Conservation (phyloP, 441 rosid genomes). For the Aquilaria agallochum region DNA sequence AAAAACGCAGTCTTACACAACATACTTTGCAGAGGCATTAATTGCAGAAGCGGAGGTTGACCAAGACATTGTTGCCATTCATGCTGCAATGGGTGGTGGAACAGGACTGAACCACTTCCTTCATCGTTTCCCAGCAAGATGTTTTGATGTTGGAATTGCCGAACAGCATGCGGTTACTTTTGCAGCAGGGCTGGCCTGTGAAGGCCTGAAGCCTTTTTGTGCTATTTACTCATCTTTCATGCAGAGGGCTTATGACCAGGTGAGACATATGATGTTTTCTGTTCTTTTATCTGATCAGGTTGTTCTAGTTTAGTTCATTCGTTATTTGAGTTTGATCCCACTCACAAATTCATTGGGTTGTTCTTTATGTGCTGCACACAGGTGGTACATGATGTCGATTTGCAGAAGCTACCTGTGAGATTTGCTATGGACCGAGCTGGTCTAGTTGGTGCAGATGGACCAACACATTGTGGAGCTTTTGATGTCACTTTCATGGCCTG, state of each 20-base stretch:
- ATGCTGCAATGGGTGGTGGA: constrained; percentile 99
- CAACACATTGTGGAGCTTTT: constrained; percentile 91
- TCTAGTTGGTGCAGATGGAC: constrained; percentile 95
- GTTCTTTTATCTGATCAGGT: neutral
- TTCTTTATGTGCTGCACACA: constrained; percentile 19
- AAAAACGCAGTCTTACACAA: constrained; percentile 68
- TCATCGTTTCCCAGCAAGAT: constrained; percentile 74
- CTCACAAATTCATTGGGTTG: no score
- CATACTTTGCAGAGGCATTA: constrained; percentile 90
- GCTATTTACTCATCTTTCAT: constrained; percentile 89
- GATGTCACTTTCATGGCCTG: constrained; percentile 97
- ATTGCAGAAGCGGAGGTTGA: constrained; percentile 88
- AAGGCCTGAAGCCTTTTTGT: constrained; percentile 88
- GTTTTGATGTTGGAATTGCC: constrained; percentile 93
- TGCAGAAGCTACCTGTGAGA: constrained; percentile 92
- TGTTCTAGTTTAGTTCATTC: no score
- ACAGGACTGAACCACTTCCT: constrained; percentile 82
- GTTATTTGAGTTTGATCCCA: no score
- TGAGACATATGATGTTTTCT: constrained; percentile 19
- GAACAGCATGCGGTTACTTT: constrained; percentile 97
- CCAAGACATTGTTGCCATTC: constrained; percentile 79
- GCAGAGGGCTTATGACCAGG: constrained; percentile 98
- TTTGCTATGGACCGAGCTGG: constrained; percentile 99
- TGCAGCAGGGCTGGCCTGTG: constrained; percentile 95
- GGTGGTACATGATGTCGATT: constrained; percentile 95